Evolutionary conservation across 2,329 filamentous ascomycete genomes (phyloP).

Genomic region (Aspergillus aculeatus): DNA sequence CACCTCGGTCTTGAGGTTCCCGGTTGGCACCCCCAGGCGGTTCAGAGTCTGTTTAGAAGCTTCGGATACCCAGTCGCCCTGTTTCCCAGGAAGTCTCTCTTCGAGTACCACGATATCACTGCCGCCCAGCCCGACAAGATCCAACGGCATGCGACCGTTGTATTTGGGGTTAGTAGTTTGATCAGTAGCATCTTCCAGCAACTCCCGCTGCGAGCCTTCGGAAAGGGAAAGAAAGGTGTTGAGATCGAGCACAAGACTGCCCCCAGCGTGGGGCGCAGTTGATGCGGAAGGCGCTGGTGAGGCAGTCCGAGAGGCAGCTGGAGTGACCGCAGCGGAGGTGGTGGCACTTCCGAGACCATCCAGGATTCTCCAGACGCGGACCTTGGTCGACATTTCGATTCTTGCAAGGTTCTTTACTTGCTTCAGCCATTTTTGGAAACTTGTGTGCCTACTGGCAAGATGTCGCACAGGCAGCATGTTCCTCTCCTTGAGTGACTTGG

Average conservation of each 20-base stretch:
- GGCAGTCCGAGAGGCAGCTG: slow-evolving; percentile 44
- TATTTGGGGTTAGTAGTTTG: slow-evolving; percentile 71
- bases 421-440: slow-evolving; percentile 72
- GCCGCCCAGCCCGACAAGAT: slow-evolving; percentile 65
- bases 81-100: slow-evolving; percentile 55
- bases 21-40: slow-evolving; percentile 52
- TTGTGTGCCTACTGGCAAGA: slow-evolving; percentile 68
- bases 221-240: slow-evolving; percentile 63
- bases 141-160: slow-evolving; percentile 70
- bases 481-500: slow-evolving; percentile 61
- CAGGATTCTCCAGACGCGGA: slow-evolving; percentile 71
- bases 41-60: slow-evolving; percentile 43
- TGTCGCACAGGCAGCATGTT: slow-evolving; percentile 63
- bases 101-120: slow-evolving; percentile 81
- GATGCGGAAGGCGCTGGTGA: slow-evolving; percentile 45
- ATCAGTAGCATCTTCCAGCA: slow-evolving; percentile 63
- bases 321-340: slow-evolving; percentile 45
- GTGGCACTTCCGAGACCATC: slow-evolving; percentile 45
- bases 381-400: slow-evolving; percentile 69
- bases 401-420: slow-evolving; percentile 67
- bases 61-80: slow-evolving; percentile 58
- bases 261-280: slow-evolving; percentile 43
- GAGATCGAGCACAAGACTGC: slow-evolving; percentile 60
- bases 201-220: slow-evolving; percentile 63
- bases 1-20: slow-evolving; percentile 32